Evolutionary conservation across 768 basidiomycete genomes (phyloP).

Genomic region (Kwoniella dendrophila): DNA sequence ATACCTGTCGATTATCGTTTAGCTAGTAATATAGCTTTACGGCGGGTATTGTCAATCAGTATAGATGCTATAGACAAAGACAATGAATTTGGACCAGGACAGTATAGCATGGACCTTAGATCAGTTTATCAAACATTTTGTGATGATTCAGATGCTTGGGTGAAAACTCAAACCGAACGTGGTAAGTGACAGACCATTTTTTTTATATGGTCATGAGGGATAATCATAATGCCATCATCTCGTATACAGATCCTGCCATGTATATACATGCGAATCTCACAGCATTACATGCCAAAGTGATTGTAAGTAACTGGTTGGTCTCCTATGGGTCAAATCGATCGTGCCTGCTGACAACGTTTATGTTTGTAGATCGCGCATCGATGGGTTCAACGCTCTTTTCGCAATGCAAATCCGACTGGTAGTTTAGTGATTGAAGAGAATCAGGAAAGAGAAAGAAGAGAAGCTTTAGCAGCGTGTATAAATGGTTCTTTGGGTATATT

Average conservation of each 20-base stretch:
- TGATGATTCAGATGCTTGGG: slow-evolving; percentile 16
- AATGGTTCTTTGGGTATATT: slow-evolving; percentile 10
- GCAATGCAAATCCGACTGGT: background rate
- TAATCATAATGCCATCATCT: background rate
- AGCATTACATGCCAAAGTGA: slow-evolving; percentile 17
- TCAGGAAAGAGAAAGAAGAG: slow-evolving; percentile 16
- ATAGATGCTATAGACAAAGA: slow-evolving; percentile 20
- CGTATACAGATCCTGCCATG: slow-evolving; percentile 5
- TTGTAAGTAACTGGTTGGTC: slow-evolving; percentile 17
- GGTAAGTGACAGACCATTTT: background rate
- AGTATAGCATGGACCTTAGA: slow-evolving; percentile 2
- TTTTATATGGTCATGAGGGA: background rate
- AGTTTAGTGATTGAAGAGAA: slow-evolving; percentile 2
- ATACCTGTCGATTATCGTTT: slow-evolving; percentile 8
- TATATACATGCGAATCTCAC: slow-evolving; percentile 10
- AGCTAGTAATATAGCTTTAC: slow-evolving; percentile 10
- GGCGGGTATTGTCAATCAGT: slow-evolving; percentile 7
- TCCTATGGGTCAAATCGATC: too few relatives aligned
- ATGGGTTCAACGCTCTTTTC: slow-evolving; percentile 17
- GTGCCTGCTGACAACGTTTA: too few relatives aligned
- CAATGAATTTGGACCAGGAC: slow-evolving; percentile 12
- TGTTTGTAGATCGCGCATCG: slow-evolving; percentile 12
- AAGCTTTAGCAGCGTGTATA: slow-evolving; percentile 13
- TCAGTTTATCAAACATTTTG: slow-evolving; percentile 7
- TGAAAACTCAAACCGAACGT: slow-evolving; percentile 5